Evolutionary conservation across 768 basidiomycete genomes (phyloP), one percentile per base, ranked within the genome.

Genomic region (Cubamyces sp.): DNA sequence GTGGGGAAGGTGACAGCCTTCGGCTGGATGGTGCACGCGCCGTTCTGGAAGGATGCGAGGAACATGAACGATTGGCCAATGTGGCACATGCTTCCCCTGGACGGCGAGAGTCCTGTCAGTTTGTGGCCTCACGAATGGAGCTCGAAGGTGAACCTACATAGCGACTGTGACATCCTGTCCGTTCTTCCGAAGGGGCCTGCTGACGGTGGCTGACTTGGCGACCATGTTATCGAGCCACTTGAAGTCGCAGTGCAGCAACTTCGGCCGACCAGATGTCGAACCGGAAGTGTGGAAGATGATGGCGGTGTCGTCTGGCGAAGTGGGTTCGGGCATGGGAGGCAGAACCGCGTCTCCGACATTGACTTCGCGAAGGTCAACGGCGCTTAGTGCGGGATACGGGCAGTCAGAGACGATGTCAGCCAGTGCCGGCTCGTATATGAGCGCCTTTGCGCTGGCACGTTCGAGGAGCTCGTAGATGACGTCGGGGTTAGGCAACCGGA

Each of bases 241-340:
- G 67, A 83, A 84, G 70, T 75, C 85, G 72, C 85, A 85, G 14
- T 84, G 87, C 0, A 91, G 86, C 47, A 90, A 83, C 68, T 90
- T 90, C 0, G 89, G 89, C 69, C 83, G 86, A 53, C 88, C 89
- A 28, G 87, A 90, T 15, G 89, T 90, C 46, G 88, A 89, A 11
- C 89, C 89, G 57, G 84, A 86, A 7, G 89, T 90, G 72, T 89
- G 89, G 78, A 89, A 90, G 54, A 89, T 78, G 76, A 90, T 84
- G 49, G 78, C 79, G 21, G 76, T 71, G 57, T 84, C 83, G 26
- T 62, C 60, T 8, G 60, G 59, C 14, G 42, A 30, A 5, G 50
- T 19, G 5, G 64, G 46, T 52, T 87, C 85, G 68, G 26, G 71
- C 54, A 87, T 75, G 28, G 75, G 76, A 18, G 84, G 82, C 15